Percentiles rank a stretch among this genome's conserved stretches.
These are phyloP conservation scores for Trichophaea hybrida DNA, from an alignment of 2,329 filamentous ascomycete genomes.

Conservation along the genomic window DNA sequence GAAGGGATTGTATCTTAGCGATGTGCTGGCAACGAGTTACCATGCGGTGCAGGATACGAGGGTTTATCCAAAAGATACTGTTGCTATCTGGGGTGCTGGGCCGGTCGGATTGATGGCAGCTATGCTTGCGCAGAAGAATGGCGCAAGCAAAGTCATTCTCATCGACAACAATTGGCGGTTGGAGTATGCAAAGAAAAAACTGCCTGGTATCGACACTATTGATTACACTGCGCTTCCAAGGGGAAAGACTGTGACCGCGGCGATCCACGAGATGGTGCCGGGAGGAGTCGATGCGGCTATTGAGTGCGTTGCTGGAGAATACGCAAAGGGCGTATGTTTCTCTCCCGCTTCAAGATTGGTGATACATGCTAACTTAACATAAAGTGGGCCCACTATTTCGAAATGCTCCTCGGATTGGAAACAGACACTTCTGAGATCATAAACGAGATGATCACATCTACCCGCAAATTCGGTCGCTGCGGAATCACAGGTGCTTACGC, in stretches of 20 bases:
- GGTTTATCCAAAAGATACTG: slow-evolving; percentile 60
- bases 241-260: slow-evolving; percentile 51
- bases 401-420: slow-evolving; percentile 45
- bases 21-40: slow-evolving; percentile 67
- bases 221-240: slow-evolving; percentile 52
- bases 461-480: slow-evolving; percentile 55
- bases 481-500: slow-evolving; percentile 63
- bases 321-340: slow-evolving; percentile 39
- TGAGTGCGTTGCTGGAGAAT: slow-evolving; percentile 52
- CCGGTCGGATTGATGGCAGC: slow-evolving; percentile 72
- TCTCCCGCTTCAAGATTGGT: slow-evolving; percentile 32
- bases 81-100: slow-evolving; percentile 77
- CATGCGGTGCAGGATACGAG: slow-evolving; percentile 71
- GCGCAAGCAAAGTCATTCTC: slow-evolving; percentile 60
- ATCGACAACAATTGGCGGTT: slow-evolving; percentile 60
- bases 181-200: slow-evolving; percentile 50
- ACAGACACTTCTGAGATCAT: slow-evolving; percentile 72
- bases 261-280: slow-evolving; percentile 57
- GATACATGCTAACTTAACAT: not conserved
- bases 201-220: slow-evolving; percentile 51
- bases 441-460: slow-evolving; percentile 66
- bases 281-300: slow-evolving; percentile 62
- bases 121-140: slow-evolving; percentile 50
- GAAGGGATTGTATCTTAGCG: slow-evolving; percentile 66
- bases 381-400: slow-evolving; percentile 3